These are phyloP conservation scores for Irpex sp. DNA, from an alignment of 1,284 basidiomycete species.

Conservation along the genomic window DNA sequence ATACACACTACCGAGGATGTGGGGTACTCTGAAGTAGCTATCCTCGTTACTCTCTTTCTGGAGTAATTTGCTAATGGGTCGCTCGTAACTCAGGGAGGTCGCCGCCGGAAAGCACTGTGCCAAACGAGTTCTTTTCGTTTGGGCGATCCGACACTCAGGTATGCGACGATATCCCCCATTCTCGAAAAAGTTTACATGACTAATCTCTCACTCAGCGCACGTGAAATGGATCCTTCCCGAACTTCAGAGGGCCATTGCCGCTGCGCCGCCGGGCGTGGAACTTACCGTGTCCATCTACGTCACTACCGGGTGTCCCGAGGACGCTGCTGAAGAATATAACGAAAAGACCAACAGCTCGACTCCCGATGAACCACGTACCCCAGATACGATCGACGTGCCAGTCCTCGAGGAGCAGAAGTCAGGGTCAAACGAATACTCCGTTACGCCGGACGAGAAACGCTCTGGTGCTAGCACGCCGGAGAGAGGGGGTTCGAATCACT, in stretches of 20 bases:
- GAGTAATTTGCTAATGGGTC: not conserved
- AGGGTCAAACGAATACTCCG: not conserved
- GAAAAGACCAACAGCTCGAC: not conserved
- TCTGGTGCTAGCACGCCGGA: not conserved
- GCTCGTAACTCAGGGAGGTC: slow-evolving; percentile 17
- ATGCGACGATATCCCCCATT: slow-evolving; percentile 3
- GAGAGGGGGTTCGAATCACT: slow-evolving; percentile 4
- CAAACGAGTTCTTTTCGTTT: slow-evolving; percentile 35
- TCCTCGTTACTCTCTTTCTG: not conserved
- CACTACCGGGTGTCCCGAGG: slow-evolving; percentile 8
- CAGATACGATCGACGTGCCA: not conserved
- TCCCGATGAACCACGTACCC: not conserved
- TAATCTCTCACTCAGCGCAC: slow-evolving; percentile 13
- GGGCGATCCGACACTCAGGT: slow-evolving; percentile 38
- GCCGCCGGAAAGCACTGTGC: slow-evolving; percentile 23
- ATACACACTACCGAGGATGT: slow-evolving; percentile 40
- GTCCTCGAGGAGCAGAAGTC: not conserved
- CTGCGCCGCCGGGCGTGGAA: slow-evolving; percentile 11
- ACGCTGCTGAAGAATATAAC: not conserved
- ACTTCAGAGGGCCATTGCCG: slow-evolving; percentile 14
- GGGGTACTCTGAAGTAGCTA: slow-evolving; percentile 37
- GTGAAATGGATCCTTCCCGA: slow-evolving; percentile 19
- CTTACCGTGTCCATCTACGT: slow-evolving; percentile 18
- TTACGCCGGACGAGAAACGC: not conserved
- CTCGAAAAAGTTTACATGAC: not conserved